A percentile compares a stretch with the other conserved stretches of the same genome.
Evolutionary conservation across 2,329 filamentous ascomycete genomes (phyloP).

Genomic region (Parastagonospora nodorum): DNA sequence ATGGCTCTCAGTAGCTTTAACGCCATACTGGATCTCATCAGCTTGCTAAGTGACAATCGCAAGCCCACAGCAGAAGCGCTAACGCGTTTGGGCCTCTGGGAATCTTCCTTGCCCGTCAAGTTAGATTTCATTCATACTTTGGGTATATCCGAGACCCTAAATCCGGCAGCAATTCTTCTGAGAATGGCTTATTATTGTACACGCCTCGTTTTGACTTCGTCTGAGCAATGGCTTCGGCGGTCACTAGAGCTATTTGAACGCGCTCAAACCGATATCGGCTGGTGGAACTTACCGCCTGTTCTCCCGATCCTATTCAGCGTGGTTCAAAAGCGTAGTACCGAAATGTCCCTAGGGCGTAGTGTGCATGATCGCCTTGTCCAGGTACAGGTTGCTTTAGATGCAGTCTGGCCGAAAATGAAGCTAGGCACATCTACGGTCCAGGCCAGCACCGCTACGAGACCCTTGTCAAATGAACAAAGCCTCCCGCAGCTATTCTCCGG

Average conservation of each 20-base stretch:
- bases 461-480: conserved; percentile 6
- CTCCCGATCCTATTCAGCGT: conserved; percentile 30
- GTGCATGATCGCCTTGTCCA: conserved; percentile 23
- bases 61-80: conserved; percentile 33
- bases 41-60: conserved; percentile 25
- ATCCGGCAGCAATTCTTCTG: conserved; percentile 35
- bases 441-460: conserved; percentile 24
- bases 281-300: conserved; percentile 33
- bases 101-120: conserved; percentile 28
- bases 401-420: conserved; percentile 12
- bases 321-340: conserved; percentile 19
- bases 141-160: conserved; percentile 13
- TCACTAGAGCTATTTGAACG: conserved; percentile 33
- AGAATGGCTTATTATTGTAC: conserved; percentile 34
- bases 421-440: conserved; percentile 11
- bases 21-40: conserved; percentile 47
- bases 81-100: conserved; percentile 47
- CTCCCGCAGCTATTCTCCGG: conserved; percentile 1
- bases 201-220: conserved; percentile 25
- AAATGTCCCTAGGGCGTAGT: conserved; percentile 15
- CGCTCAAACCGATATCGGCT: conserved; percentile 27
- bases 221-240: conserved; percentile 20
- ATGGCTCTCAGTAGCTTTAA: conserved; percentile 61
- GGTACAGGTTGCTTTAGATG: conserved; percentile 16
- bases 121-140: conserved; percentile 26